Conservation (phyloP, 106 monocot genomes). For the Apostasia shenzhenica region DNA sequence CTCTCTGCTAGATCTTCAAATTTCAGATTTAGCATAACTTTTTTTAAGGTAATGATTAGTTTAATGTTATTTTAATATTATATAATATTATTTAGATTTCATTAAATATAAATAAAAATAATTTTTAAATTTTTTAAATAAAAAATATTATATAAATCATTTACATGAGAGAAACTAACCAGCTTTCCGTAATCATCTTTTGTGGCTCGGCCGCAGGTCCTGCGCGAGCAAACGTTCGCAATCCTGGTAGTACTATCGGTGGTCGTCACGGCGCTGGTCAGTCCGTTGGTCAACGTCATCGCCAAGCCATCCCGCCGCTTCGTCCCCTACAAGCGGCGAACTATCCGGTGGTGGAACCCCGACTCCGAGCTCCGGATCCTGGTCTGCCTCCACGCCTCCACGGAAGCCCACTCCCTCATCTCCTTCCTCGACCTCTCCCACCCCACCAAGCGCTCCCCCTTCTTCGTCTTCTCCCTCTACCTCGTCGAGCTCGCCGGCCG, state of each 20-base stretch:
- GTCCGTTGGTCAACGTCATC: slow-evolving; percentile 10
- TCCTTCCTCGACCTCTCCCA: slow-evolving; percentile 26
- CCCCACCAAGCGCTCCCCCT: slow-evolving; percentile 32
- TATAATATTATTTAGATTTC: neutral
- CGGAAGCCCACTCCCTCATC: slow-evolving; percentile 24
- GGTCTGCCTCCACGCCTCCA: slow-evolving; percentile 18
- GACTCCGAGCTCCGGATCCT: slow-evolving; percentile 30
- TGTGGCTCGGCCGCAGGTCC: neutral
- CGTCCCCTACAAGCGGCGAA: slow-evolving; percentile 29
- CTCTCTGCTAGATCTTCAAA: neutral
- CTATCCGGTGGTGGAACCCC: slow-evolving; percentile 14
- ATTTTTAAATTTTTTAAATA: no score
- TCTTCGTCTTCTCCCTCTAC: slow-evolving; percentile 31
- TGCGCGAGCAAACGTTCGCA: slow-evolving; percentile 14
- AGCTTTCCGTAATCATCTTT: neutral
- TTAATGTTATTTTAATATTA: no score
- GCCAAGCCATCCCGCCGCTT: slow-evolving; percentile 8
- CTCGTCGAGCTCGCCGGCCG: slow-evolving; percentile 41
- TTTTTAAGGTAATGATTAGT: neutral
- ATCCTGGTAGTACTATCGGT: slow-evolving; percentile 16
- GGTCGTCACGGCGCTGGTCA: slow-evolving; percentile 10
- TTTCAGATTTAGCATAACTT: neutral
- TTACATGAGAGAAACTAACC: neutral
- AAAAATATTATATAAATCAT: no score
- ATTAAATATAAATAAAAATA: neutral